Conservation (phyloP, 306 rosid genomes). For the Inga laurina region DNA sequence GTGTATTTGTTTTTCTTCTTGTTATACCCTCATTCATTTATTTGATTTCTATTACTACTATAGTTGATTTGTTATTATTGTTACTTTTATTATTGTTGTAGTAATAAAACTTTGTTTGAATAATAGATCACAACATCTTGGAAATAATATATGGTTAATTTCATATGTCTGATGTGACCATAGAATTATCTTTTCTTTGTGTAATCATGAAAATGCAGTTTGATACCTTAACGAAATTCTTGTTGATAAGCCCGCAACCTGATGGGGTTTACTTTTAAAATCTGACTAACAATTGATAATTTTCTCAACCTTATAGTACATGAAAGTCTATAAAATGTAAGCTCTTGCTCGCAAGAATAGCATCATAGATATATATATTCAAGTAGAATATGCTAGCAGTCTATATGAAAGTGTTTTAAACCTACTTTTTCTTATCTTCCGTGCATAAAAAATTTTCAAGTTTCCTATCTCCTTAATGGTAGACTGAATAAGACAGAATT, state of each 20-base stretch:
- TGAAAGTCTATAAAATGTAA: neutral
- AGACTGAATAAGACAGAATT: neutral
- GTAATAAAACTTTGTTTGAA: neutral
- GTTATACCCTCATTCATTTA: neutral
- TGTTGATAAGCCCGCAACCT: neutral
- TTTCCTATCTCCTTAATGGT: slow-evolving; percentile 2
- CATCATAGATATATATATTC: neutral
- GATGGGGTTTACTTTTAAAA: neutral
- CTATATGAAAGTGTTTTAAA: neutral
- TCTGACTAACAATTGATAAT: neutral
- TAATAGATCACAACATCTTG: neutral
- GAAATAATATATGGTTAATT: neutral
- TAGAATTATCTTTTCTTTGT: neutral
- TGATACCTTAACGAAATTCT: neutral
- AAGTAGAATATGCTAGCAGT: slow-evolving; percentile 2
- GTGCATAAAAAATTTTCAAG: neutral
- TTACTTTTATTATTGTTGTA: neutral
- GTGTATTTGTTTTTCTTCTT: slow-evolving; percentile 12
- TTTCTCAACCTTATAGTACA: neutral
- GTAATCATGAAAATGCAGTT: neutral
- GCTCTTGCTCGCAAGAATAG: neutral
- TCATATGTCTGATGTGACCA: neutral
- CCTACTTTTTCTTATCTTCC: neutral
- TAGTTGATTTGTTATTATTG: neutral
- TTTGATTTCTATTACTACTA: neutral